phyloP scores from a whole-genome alignment of 371 early-diverging fungal genomes.

The Actinomortierella ambigua region DNA sequence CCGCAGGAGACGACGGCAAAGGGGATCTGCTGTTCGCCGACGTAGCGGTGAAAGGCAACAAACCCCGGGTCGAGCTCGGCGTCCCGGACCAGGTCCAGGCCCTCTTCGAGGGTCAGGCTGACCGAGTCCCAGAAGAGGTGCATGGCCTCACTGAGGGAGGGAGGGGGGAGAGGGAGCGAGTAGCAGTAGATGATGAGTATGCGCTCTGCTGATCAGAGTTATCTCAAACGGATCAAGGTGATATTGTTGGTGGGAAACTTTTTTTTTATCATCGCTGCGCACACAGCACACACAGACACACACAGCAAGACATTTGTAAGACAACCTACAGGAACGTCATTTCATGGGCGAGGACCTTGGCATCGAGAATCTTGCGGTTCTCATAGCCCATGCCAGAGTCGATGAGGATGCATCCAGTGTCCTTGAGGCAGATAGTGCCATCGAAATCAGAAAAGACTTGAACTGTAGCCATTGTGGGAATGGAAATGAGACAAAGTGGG shows the following conservation, averaged over 20 bases:
- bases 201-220: too few relatives aligned
- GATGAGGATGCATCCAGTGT: slow-evolving; percentile 48
- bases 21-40: slow-evolving; percentile 41
- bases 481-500: too few relatives aligned
- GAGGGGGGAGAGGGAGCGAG: neutral
- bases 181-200: neutral
- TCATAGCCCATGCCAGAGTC: slow-evolving; percentile 41
- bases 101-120: slow-evolving; percentile 51
- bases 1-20: slow-evolving; percentile 57
- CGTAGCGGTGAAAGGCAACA: slow-evolving; percentile 33
- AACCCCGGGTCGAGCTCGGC: slow-evolving; percentile 52
- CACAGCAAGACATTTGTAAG: too few relatives aligned
- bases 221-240: too few relatives aligned
- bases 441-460: slow-evolving; percentile 50
- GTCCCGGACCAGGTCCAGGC: slow-evolving; percentile 46
- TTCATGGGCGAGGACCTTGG: slow-evolving; percentile 23
- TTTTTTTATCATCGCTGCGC: neutral
- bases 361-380: slow-evolving; percentile 34
- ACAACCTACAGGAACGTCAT: slow-evolving; percentile 37
- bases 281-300: too few relatives aligned
- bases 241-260: neutral
- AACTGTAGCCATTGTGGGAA: slow-evolving; percentile 31
- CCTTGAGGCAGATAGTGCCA: slow-evolving; percentile 44
- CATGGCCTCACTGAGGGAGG: slow-evolving; percentile 34
- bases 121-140: slow-evolving; percentile 47